Conservation (phyloP, 2,329 filamentous ascomycete species). For the Plenodomus lindquistii region DNA sequence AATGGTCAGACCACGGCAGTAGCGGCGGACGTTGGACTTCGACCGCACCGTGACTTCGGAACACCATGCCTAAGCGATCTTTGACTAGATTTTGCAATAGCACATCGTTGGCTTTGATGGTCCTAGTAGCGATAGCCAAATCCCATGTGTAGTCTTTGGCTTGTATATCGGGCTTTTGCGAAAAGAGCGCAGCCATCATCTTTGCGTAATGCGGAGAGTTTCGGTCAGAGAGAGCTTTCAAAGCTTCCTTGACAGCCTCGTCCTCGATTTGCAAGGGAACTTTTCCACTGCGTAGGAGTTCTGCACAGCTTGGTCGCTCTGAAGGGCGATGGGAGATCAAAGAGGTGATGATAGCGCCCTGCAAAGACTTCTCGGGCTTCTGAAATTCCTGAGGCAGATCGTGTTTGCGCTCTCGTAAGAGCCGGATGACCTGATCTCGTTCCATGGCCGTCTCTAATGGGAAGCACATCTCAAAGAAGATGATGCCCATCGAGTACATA, state of each 20-base stretch:
- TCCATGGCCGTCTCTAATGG: slow-evolving; percentile 66
- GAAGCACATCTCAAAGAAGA: slow-evolving; percentile 97
- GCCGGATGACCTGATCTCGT: slow-evolving; percentile 66
- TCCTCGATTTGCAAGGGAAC: slow-evolving; percentile 91
- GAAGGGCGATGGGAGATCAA: slow-evolving; percentile 82
- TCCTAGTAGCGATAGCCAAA: slow-evolving; percentile 39
- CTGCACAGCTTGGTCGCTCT: slow-evolving; percentile 78
- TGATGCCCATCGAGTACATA: slow-evolving; percentile 97
- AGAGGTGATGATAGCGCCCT: slow-evolving; percentile 77
- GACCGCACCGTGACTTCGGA: slow-evolving; percentile 85
- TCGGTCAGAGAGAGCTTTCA: slow-evolving; percentile 79
- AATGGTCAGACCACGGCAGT: slow-evolving; percentile 82
- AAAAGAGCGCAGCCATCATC: slow-evolving; percentile 84
- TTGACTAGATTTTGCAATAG: slow-evolving; percentile 75
- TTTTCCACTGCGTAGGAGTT: slow-evolving; percentile 82
- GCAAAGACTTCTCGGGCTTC: slow-evolving; percentile 66
- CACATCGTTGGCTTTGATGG: slow-evolving; percentile 56
- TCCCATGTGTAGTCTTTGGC: slow-evolving; percentile 70
- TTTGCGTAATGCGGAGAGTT: slow-evolving; percentile 87
- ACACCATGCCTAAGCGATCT: slow-evolving; percentile 74
- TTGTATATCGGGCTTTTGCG: slow-evolving; percentile 69
- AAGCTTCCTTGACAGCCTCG: slow-evolving; percentile 81
- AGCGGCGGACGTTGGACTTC: slow-evolving; percentile 75
- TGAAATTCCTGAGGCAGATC: slow-evolving; percentile 74
- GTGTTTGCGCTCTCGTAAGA: slow-evolving; percentile 69